Evolutionary conservation across 2,329 filamentous ascomycete species (phyloP), one percentile per base, ranked within the genome.

Genomic region (Coniochaeta ligniaria): DNA sequence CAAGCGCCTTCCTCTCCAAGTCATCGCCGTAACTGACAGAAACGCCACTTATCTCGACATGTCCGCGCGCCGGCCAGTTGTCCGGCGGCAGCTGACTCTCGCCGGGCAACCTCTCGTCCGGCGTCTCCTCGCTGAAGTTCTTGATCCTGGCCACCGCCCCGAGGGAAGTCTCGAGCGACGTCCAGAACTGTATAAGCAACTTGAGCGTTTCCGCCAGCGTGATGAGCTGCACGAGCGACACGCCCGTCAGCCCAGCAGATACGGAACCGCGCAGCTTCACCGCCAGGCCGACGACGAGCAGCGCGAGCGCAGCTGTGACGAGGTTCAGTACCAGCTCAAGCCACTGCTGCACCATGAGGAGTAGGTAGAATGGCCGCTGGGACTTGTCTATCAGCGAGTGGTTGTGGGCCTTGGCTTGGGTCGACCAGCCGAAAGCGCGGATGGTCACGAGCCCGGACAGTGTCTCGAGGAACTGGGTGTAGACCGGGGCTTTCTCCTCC

Each of bases 1-100:
- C 86, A 55, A 98, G 82, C 26, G 36, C 55, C 87, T 86, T 80
- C 93, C 93, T 16, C 87, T 83, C 69, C n/a, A 31, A 28, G n/a
- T 28, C 55, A 22, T 57, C 31, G 3, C 7, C 9, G 16, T 57
- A 57, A 26, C 33, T 36, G 11, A 33, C 55, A 5, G 31, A 22
- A 16, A 57, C 33, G 2, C 31, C 22, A 1, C 17, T 5, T 26
- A 57, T 11, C n/a, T 41, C 36, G n/a, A 57, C 16, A 2, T 14
- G 8, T 14, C 55, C 55, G n/a, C 55, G 31, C n/a, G 14, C 33
- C 17, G 36, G 55, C 55, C 55, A 57, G 55, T 41, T 16, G 16
- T 31, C 31, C 4, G 11, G 31, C 31, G 55, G 36, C 11, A 41
- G n/a, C 36, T 12, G 7, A n/a, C 17, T 57, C 52, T 55, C 52